Conservation (phyloP, 768 basidiomycete genomes). For the Termitomyces sp. region DNA sequence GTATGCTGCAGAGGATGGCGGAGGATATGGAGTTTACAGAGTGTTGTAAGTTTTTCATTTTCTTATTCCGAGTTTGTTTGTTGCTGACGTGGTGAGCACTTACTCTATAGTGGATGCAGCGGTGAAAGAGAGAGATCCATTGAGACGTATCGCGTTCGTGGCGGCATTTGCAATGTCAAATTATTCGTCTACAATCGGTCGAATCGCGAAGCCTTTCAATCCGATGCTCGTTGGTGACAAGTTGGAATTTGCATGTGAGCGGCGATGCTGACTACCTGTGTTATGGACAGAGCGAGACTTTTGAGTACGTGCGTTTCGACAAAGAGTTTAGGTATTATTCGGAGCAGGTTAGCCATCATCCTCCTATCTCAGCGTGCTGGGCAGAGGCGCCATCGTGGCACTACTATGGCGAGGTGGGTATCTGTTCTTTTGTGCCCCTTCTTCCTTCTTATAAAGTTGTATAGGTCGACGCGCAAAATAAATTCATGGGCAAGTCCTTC, state of each 20-base stretch:
- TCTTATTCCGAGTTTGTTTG: background rate
- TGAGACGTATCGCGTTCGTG: constrained; percentile 84
- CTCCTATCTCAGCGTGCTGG: constrained; percentile 95
- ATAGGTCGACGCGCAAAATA: constrained; percentile 94
- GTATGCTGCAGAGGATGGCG: constrained; percentile 96
- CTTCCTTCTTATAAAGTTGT: background rate
- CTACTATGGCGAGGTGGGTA: constrained; percentile 78
- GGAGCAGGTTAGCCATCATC: constrained; percentile 97
- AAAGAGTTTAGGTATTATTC: constrained; percentile 90
- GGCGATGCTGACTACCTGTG: background rate
- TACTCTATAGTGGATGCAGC: constrained; percentile 72
- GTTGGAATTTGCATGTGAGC: background rate
- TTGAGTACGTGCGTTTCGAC: constrained; percentile 86
- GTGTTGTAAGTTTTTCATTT: constrained; percentile 58
- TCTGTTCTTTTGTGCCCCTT: background rate
- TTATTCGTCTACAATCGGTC: constrained; percentile 92
- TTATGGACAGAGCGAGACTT: constrained; percentile 73
- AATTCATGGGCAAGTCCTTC: constrained; percentile 94
- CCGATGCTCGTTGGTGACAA: constrained; percentile 75
- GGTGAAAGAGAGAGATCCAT: constrained; percentile 66
- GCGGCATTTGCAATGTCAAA: constrained; percentile 98
- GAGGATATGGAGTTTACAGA: constrained; percentile 99
- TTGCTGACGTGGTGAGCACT: too few species aligned
- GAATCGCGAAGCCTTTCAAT: constrained; percentile 97
- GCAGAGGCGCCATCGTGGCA: constrained; percentile 86